Evolutionary conservation across 495 filamentous ascomycete genomes (phyloP).

Genomic region (Trypethelium eluteriae): DNA sequence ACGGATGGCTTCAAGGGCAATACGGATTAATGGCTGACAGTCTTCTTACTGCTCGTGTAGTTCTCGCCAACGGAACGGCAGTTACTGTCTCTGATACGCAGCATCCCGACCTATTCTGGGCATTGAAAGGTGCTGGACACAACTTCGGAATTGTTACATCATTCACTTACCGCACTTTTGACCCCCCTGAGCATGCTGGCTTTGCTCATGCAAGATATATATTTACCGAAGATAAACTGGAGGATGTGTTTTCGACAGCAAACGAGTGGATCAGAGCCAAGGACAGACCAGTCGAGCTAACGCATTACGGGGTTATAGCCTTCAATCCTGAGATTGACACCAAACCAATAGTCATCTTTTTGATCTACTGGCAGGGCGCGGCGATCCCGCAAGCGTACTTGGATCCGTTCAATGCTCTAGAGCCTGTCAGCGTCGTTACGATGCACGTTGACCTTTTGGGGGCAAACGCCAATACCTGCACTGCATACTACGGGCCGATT

Average conservation of each 20-base stretch:
- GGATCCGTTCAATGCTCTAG: not conserved
- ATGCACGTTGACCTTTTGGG: not conserved
- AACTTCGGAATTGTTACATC: constrained; percentile 23
- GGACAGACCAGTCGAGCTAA: not conserved
- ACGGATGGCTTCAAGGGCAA: constrained; percentile 33
- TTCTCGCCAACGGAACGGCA: constrained; percentile 30
- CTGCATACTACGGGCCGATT: not conserved
- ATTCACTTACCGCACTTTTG: constrained; percentile 13
- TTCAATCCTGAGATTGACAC: not conserved
- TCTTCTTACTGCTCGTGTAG: constrained; percentile 30
- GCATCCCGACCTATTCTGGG: constrained; percentile 23
- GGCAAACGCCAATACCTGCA: not conserved
- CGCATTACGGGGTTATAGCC: constrained; percentile 12
- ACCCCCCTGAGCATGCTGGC: not conserved
- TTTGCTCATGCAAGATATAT: not conserved
- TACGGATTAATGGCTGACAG: constrained; percentile 37
- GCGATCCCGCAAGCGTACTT: not conserved
- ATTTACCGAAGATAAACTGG: constrained; percentile 15
- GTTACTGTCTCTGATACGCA: constrained; percentile 12
- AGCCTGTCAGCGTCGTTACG: not conserved
- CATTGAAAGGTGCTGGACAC: constrained; percentile 22
- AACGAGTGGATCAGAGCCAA: constrained; percentile 8
- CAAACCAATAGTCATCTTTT: not conserved
- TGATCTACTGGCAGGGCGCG: not conserved
- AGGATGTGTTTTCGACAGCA: constrained; percentile 9